Conservation (phyloP, 768 basidiomycete genomes). For the Sporobolomyces pararoseus region DNA sequence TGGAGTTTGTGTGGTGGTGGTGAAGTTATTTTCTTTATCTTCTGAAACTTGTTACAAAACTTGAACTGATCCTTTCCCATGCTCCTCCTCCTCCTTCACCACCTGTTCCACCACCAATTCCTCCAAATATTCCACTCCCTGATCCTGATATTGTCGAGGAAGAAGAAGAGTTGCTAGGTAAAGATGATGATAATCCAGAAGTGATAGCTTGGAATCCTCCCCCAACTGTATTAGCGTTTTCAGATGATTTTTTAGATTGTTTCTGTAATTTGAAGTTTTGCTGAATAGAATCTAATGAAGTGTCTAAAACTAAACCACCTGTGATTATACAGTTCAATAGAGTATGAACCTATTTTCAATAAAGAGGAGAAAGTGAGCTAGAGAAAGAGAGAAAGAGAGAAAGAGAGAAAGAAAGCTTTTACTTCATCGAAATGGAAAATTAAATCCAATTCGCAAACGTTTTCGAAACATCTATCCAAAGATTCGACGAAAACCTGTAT, state of each 20-base stretch:
- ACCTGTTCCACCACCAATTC: too few species aligned
- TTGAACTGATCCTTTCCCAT: conserved; percentile 5
- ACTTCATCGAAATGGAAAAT: conserved; percentile 99
- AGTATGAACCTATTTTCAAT: conserved; percentile 69
- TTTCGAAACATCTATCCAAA: conserved; percentile 91
- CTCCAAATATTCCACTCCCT: neutral
- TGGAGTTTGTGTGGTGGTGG: too few species aligned
- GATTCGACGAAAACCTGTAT: conserved; percentile 99
- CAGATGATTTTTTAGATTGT: conserved; percentile 6
- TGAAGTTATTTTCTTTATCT: neutral
- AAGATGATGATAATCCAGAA: too few species aligned
- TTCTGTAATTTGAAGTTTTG: conserved; percentile 19
- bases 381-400: neutral
- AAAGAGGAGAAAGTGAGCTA: neutral
- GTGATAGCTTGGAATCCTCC: too few species aligned
- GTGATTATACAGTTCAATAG: conserved; percentile 95
- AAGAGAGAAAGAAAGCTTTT: conserved; percentile 37
- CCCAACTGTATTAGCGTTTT: neutral
- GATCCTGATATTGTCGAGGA: neutral
- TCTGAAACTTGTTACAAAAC: neutral
- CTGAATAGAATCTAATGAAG: conserved; percentile 48
- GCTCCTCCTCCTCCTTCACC: conserved; percentile 7
- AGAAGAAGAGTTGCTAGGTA: too few species aligned
- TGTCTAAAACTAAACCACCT: conserved; percentile 92
- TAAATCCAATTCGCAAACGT: conserved; percentile 95